Conservation (phyloP, 768 basidiomycete genomes). For the Coprinopsis cinerea region DNA sequence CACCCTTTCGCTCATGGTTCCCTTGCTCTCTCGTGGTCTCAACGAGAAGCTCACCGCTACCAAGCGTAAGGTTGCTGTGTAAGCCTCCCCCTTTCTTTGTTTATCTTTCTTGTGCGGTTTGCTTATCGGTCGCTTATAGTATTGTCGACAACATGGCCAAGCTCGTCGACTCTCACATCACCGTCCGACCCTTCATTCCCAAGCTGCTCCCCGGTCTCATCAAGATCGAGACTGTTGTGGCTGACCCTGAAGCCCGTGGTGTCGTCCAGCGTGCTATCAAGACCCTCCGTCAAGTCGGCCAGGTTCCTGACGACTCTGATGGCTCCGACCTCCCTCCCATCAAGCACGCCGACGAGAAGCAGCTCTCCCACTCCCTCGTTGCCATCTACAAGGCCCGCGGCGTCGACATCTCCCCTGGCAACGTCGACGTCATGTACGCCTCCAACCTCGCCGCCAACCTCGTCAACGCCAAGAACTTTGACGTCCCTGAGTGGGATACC, state of each 20-base stretch:
- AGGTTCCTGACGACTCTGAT: slow-evolving; percentile 78
- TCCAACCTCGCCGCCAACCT: slow-evolving; percentile 80
- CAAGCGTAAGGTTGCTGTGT: slow-evolving; percentile 98
- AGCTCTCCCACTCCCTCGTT: slow-evolving; percentile 60
- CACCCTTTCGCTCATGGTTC: slow-evolving; percentile 96
- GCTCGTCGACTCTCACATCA: slow-evolving; percentile 91
- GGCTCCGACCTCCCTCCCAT: slow-evolving; percentile 88
- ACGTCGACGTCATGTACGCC: slow-evolving; percentile 62
- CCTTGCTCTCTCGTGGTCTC: slow-evolving; percentile 89
- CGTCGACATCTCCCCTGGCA: slow-evolving; percentile 48
- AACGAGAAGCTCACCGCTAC: slow-evolving; percentile 91
- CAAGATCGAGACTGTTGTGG: slow-evolving; percentile 92
- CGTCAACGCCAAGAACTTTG: slow-evolving; percentile 89
- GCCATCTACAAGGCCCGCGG: slow-evolving; percentile 84
- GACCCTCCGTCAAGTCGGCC: slow-evolving; percentile 92
- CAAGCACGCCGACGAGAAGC: slow-evolving; percentile 66
- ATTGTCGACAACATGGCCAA: slow-evolving; percentile 99
- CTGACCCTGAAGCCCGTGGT: slow-evolving; percentile 96
- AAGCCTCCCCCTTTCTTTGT: slow-evolving; percentile 25
- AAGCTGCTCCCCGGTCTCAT: slow-evolving; percentile 92
- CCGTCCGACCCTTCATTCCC: slow-evolving; percentile 95
- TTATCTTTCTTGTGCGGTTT: slow-evolving; percentile 12
- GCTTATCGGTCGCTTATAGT: slow-evolving; percentile 33
- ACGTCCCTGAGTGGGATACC: slow-evolving; percentile 79
- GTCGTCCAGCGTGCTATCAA: slow-evolving; percentile 89